A percentile compares a stretch with the other conserved stretches of the same genome.
Conservation (phyloP, 169 alveolate species). For the Eimeria brunetti region DNA sequence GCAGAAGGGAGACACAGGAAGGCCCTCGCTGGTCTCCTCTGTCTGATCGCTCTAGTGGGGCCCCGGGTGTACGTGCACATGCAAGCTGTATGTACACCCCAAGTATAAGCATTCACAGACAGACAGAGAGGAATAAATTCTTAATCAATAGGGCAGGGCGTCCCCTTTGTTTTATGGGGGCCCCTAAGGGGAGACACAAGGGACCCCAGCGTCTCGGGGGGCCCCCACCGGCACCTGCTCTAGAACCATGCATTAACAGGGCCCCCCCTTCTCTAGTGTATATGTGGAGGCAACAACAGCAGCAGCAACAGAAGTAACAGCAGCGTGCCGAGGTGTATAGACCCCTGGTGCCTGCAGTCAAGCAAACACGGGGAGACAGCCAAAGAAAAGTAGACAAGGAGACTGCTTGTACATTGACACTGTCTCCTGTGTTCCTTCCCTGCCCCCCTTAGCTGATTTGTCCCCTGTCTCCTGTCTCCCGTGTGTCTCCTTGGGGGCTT, state of each 20-base stretch:
- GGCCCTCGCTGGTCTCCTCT: background rate
- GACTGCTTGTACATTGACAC: background rate
- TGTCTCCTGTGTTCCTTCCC: background rate
- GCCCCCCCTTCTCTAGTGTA: background rate
- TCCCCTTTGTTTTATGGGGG: background rate
- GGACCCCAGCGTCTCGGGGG: background rate
- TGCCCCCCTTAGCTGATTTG: background rate
- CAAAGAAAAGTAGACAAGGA: background rate
- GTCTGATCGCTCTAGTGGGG: background rate
- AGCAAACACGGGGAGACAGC: background rate
- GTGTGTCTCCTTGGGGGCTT: background rate
- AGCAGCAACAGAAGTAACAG: background rate
- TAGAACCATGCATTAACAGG: background rate
- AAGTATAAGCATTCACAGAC: background rate
- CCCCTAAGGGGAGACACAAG: background rate
- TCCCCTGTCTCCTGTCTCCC: background rate
- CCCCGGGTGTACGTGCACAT: slow-evolving; percentile 14
- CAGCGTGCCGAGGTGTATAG: background rate
- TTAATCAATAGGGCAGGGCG: no score
- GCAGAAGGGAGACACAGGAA: background rate
- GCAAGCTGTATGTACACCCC: background rate
- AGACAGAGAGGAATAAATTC: background rate
- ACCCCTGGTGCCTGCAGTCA: background rate
- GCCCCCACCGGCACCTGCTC: background rate
- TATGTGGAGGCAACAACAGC: background rate